Conservation (phyloP, 1,139 yeast genomes). For the Debaryomyces subglobosus region DNA sequence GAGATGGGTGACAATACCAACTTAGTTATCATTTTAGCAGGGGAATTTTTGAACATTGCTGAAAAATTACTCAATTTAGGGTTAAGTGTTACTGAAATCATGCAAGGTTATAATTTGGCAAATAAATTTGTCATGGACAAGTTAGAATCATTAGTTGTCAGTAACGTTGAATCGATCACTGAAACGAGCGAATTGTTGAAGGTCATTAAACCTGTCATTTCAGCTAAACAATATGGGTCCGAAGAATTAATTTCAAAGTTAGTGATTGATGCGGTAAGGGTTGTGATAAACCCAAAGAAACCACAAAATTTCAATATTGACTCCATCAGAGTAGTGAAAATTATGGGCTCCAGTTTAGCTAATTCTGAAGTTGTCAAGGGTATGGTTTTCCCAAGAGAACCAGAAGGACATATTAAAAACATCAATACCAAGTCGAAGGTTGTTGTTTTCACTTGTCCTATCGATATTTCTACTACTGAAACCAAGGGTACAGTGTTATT, state of each 20-base stretch:
- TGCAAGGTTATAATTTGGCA: conserved; percentile 88
- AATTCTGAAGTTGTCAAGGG: conserved; percentile 86
- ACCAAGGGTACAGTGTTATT: conserved; percentile 95
- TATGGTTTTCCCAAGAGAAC: conserved; percentile 97
- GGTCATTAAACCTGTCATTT: conserved; percentile 83
- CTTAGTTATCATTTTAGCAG: conserved; percentile 68
- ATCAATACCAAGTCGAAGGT: conserved; percentile 70
- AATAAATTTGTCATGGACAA: conserved; percentile 70
- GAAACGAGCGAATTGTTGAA: conserved; percentile 64
- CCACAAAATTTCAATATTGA: conserved; percentile 80
- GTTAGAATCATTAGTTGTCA: conserved; percentile 67
- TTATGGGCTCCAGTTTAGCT: conserved; percentile 86
- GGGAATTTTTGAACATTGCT: conserved; percentile 82
- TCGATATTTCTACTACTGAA: conserved; percentile 93
- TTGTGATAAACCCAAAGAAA: conserved; percentile 70
- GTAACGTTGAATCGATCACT: conserved; percentile 59
- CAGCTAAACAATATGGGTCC: conserved; percentile 91
- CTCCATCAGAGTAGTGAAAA: conserved; percentile 90
- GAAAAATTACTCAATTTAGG: conserved; percentile 86
- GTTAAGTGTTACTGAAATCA: conserved; percentile 83
- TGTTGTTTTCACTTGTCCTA: conserved; percentile 90
- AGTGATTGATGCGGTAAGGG: conserved; percentile 84
- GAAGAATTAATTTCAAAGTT: conserved; percentile 77
- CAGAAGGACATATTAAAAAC: conserved; percentile 84
- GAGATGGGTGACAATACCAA: conserved; percentile 64